Percentiles rank a stretch among this genome's conserved stretches.
Conservation (phyloP, 2,329 filamentous ascomycete genomes). For the Fusarium sp. region DNA sequence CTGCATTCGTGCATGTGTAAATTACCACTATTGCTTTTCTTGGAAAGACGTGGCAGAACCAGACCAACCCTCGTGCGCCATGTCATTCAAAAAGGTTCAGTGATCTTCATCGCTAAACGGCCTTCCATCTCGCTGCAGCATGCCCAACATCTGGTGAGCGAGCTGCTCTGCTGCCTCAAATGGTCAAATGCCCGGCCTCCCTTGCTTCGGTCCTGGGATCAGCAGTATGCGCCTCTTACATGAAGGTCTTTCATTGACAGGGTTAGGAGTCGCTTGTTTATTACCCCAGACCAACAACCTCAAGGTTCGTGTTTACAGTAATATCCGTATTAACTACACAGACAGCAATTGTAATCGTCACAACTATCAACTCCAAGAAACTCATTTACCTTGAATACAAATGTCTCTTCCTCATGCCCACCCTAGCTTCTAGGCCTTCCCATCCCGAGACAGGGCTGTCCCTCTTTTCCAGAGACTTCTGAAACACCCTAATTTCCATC, state of each 20-base stretch:
- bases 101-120: slow-evolving; percentile 24
- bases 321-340: not conserved
- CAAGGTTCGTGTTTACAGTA: not conserved
- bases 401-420: not conserved
- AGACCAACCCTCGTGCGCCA: slow-evolving; percentile 20
- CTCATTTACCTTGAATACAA: not conserved
- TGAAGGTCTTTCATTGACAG: slow-evolving; percentile 1
- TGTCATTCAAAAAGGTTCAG: slow-evolving; percentile 18
- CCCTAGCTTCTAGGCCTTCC: slow-evolving; percentile 6
- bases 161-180: slow-evolving; percentile 26
- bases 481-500: slow-evolving; percentile 44
- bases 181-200: slow-evolving; percentile 21
- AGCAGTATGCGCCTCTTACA: not conserved
- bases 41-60: slow-evolving; percentile 12
- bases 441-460: slow-evolving; percentile 31
- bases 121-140: slow-evolving; percentile 5
- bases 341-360: not conserved
- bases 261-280: slow-evolving; percentile 27
- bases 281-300: slow-evolving; percentile 11
- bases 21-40: slow-evolving; percentile 21
- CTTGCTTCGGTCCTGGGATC: slow-evolving; percentile 5
- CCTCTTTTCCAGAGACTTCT: slow-evolving; percentile 19
- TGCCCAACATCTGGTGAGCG: not conserved
- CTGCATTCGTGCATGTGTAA: slow-evolving; percentile 18
- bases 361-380: not conserved